Conservation (phyloP, 441 rosid genomes). For the Brassica hybrid region DNA sequence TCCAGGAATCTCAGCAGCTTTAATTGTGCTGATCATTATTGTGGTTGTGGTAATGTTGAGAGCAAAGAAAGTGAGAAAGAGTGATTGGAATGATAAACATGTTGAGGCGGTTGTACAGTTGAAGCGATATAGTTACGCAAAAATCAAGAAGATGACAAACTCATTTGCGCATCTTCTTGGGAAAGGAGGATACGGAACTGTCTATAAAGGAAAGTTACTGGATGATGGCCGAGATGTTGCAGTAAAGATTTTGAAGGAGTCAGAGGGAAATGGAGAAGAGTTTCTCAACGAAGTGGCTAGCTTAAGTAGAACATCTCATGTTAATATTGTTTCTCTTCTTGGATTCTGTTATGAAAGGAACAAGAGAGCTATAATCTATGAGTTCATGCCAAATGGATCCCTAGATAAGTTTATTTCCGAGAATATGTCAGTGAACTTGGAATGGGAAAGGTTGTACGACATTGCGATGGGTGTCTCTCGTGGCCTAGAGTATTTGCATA, state of each 20-base stretch:
- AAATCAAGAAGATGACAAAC: slow-evolving; percentile 38
- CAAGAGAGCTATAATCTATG: slow-evolving; percentile 50
- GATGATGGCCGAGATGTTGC: slow-evolving; percentile 37
- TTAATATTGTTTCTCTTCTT: slow-evolving; percentile 47
- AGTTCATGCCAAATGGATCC: slow-evolving; percentile 56
- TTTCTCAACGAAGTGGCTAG: slow-evolving; percentile 56
- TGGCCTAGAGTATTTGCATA: slow-evolving; percentile 51
- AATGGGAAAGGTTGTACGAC: slow-evolving; percentile 36
- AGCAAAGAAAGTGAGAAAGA: not conserved
- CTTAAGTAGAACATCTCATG: slow-evolving; percentile 52
- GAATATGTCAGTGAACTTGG: not conserved
- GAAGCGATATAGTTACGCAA: slow-evolving; percentile 28
- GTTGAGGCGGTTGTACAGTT: not conserved
- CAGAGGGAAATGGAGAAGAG: slow-evolving; percentile 44
- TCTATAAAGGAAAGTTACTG: slow-evolving; percentile 47
- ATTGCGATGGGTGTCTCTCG: slow-evolving; percentile 43
- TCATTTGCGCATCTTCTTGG: slow-evolving; percentile 38
- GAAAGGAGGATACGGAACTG: slow-evolving; percentile 50
- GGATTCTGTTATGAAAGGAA: slow-evolving; percentile 48
- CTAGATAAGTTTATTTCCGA: slow-evolving; percentile 44
- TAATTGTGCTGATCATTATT: not conserved
- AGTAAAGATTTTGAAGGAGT: slow-evolving; percentile 43
- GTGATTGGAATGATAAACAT: not conserved
- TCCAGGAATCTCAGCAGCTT: slow-evolving; percentile 13
- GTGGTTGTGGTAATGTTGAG: not conserved